Evolutionary conservation across 2,329 filamentous ascomycete genomes (phyloP), one percentile per base, ranked within the genome.

Genomic region (Fusarium duplospermum): DNA sequence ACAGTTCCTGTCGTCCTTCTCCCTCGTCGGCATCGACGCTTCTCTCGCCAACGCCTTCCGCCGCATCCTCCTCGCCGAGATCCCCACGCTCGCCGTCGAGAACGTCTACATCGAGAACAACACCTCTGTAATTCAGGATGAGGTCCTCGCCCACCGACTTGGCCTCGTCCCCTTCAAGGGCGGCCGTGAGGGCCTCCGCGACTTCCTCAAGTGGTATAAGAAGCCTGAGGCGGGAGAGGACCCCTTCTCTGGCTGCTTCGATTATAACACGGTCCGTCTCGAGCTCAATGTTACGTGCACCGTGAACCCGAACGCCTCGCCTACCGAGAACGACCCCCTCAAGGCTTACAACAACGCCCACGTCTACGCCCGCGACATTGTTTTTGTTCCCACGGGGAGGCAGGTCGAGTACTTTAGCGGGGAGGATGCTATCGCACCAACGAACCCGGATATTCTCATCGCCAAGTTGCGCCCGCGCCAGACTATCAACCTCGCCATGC

Each of bases 111-210:
- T 98, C 74, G 90, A 94, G 82, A 97, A 98, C 87, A 99, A 99
- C 87, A 98, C 96, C 60, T 98, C 94, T 6, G 95, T 99, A 38
- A 96, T 99, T 79, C 96, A 98, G 83, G 96, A 99, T 81, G 96
- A 99, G 86, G 96, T 99, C 6, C 91, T 99, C 61, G 93, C 95
- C 18, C 94, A 96, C 82, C 90, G 96, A 52, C 88, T 99, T 35
- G 96, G 96, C 68, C 90, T 99, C 54, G 93, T 99, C 64, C 96
- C 97, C 20, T 92, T 99, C 77, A 93, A 92, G 74, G 96, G 94
- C 75, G 90, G 91, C 70, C 90, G 92, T 74, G 89, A 93, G 64
- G 95, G 94, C 61, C 87, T 99, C 64, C 87, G 87, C 67, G 90
- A 93, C 77, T 95, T 92, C 86, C 88, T 98, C 85, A 92, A 91